Base-by-base conservation (phyloP, 768 basidiomycete species). In the Tulasnella sp. region DNA sequence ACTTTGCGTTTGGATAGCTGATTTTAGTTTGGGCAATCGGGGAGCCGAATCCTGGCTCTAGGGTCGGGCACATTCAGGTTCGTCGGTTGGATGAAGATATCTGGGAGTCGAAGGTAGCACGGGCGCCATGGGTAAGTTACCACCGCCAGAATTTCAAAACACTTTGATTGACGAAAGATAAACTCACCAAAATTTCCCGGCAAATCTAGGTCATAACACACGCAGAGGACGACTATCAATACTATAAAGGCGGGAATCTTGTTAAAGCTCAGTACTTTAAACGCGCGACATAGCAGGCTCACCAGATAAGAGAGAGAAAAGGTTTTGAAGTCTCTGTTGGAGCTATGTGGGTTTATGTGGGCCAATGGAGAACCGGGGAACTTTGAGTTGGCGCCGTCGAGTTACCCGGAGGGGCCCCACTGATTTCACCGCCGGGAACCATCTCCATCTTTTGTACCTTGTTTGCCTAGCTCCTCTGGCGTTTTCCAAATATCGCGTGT, bases 401-500 rank as follows among this genome's bases (percentile, higher is more conserved):
- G 58, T 4, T 14, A 17, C 31, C 25, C 31, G 25, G 58, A 34
- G 7, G 58, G 29, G 58, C 58, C 58, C 58, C 25, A 64, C 42
- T 11, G 29, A 64, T 64, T 64, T 64, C 58, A 34, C 58, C 29
- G 29, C 58, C 25, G 29, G 25, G 58, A 64, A 64, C 58, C 12
- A 6, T 31, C 15, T 72, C 31, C 71, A 34, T 34, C 22, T 14
- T 72, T 52, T 29, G 40, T 72, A 31, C 42, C 34, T 52, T 74
- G 36, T 67, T 34, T 22, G 22, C 34, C 75, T 38, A 74, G 64
- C 74, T 82, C 77, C 71, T 85, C 82, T 29, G 90, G 86, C 14
- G n/a, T 68, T 80, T 91, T 95, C 93, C 93, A 97, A 39, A 97
- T 86, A 78, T 91, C 91, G 81, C 93, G 94, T 0, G 94, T 91